Conservation (phyloP, 306 rosid genomes). For the Sesbania bispinosa region DNA sequence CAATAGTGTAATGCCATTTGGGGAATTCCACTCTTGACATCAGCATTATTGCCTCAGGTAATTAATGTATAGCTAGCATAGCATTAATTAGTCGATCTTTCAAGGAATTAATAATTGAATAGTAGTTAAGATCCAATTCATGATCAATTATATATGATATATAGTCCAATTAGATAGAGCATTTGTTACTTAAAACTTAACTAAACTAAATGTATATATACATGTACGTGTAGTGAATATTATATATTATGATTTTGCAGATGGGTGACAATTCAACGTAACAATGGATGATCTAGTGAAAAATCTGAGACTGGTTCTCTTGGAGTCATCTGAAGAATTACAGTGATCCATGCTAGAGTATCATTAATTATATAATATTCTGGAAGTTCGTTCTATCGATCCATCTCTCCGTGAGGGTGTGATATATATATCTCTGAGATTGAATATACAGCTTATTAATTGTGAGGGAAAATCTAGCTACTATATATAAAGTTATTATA, state of each 20-base stretch:
- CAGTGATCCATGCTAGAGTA: slow-evolving; percentile 12
- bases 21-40: slow-evolving; percentile 29
- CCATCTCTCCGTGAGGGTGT: neutral
- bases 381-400: no score
- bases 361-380: neutral
- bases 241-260: neutral
- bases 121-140: neutral
- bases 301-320: slow-evolving; percentile 18
- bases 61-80: no score
- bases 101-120: no score
- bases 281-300: slow-evolving; percentile 28
- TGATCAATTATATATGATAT: no score
- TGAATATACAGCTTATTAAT: no score
- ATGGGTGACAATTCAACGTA: slow-evolving; percentile 23
- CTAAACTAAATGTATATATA: no score
- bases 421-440: no score
- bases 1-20: slow-evolving; percentile 35
- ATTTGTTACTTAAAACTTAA: no score
- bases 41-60: slow-evolving; percentile 30
- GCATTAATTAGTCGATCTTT: neutral
- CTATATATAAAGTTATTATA: no score
- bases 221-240: neutral
- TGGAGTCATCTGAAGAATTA: slow-evolving; percentile 9
- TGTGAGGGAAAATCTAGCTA: no score
- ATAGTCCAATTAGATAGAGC: no score